Base-by-base conservation (phyloP, 2,329 filamentous ascomycete genomes). In the Clonostachys chloroleuca region DNA sequence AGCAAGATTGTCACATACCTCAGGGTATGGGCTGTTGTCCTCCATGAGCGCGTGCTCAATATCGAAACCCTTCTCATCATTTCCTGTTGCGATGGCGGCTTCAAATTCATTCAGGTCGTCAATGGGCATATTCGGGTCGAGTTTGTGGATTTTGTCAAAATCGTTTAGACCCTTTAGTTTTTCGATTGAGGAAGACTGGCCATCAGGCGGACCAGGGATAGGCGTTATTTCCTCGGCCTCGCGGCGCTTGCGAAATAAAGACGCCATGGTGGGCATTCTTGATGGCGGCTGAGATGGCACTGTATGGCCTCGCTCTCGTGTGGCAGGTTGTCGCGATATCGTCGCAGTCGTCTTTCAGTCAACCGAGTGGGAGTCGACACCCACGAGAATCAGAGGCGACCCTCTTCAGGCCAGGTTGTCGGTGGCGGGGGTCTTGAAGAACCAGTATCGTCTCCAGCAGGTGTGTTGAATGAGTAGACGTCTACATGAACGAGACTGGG, bases 11-110 rank as follows among this genome's bases (percentile, higher is more conserved):
- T 30, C 35, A 41, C 69, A 54, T 61, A 83, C 80, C 66, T 86
- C 82, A 36, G 81, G 80, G 57, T 86, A 86, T 3, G 83, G 83
- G 43, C 82, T 86, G 60, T 86, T 81, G 48, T 86, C 81, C 58
- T 84, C 74, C 56, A 83, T 70, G 49, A 78, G 64, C 42, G 79
- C 77, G 54, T 78, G 74, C 55, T 83, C 78, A 53, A 84, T 74
- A 49, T 75, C 47, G 44, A 78, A 63, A 47, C 77, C 78, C 60
- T 78, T 77, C 54, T 77, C 77, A 52, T 73, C 69, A 61, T 82
- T 77, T 49, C 74, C 70, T 3, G 73, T 74, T 40, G 73, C 65
- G 42, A 83, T 70, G 30, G 75, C 80, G 41, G 77, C 71, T 49
- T 84, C 79, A 51, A 86, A 72, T 61, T 82, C 78, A 51, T 80